Base-by-base conservation (phyloP, 2,329 filamentous ascomycete species). In the Cladosporium sp. region DNA sequence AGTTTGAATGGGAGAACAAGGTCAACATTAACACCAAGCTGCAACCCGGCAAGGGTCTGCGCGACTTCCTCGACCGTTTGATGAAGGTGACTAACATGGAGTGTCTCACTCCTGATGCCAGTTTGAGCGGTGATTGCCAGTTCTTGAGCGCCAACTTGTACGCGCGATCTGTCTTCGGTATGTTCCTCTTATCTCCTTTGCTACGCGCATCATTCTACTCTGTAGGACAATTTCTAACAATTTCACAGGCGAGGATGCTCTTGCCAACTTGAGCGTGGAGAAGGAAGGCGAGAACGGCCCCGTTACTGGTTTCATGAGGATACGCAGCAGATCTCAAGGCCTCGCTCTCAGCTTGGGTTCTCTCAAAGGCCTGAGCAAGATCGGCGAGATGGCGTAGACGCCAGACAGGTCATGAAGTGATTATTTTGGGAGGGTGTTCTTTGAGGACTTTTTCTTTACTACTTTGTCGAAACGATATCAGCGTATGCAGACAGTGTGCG, bases 1-100 rank as follows among this genome's bases (percentile, higher is more conserved):
- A 98, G 67, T 98, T 98, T 59, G 93, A 98, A 69, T 98, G 93
- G 93, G 93, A 98, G 78, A 98, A 98, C 76, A 98, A 98, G 80
- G 92, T 98, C 70, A 98, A 98, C 74, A 97, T 98, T 74, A 96
- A 96, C 73, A 94, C 88, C 57, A 97, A 96, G 78, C 62, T 69
- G 62, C 60, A 60, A 16, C 54, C 59, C n/a, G 89, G 88, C 59
- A 95, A 92, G 76, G 86, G 82, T 22, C 77, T 98, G 54, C 83
- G 92, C 43, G 89, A 94, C 16, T 98, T 98, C 81, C 74, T 98
- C 57, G 85, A 88, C 60, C 86, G 95, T 67, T 76, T 98, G 53
- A 97, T 97, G 93, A 89, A 90, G 54, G 92, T 87, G 68, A 98
- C 93, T 48, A 97, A 98, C 72, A 98, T 98, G 93, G 93, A 85